Base-by-base conservation (phyloP, 768 basidiomycete genomes). In the Lactarius evosmus region DNA sequence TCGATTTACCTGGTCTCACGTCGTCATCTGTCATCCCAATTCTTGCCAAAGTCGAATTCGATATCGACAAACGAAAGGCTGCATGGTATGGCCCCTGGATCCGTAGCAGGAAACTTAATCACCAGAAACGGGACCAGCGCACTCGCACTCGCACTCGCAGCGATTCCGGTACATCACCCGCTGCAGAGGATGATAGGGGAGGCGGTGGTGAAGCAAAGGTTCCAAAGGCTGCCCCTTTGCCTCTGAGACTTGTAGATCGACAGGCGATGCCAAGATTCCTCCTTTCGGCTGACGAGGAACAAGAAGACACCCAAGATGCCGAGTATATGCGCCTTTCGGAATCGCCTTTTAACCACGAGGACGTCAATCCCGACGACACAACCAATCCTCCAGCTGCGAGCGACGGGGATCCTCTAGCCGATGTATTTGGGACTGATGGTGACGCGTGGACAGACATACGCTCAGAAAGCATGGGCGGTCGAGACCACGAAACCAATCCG, bases 31-130 rank as follows among this genome's bases (percentile, higher is more conserved):
- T 91, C 27, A 85, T 93, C 58, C 91, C 90, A 5, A 87, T 97
- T 61, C 82, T 98, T 32, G 95, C 94, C 55, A 95, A 95, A 74
- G 85, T 98, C 14, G 95, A 98, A 73, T 97, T 98, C 70, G 93
- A 97, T 72, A 88, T 98, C 69, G 95, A 97, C 74, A 79, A 79
- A 41, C 78, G 83, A 58, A 87, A 81, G 67, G 95, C 93, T 2
- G 77, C 77, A 3, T 97, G 95, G 95, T 95, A 87, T 67, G 87
- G 87, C n/a, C 85, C 86, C 8, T 96, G 92, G 91, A 64, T 86
- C 30, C 80, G 85, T 61, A 89, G 85, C 70, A 77, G 89, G 61
- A 80, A 80, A 62, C 76, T 78, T 53, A 85, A 85, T 62, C 81
- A 83, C 62, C 79, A 80, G n/a, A 88, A 84, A 72, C 78, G 89